phyloP scores from a whole-genome alignment of 2,329 filamentous ascomycete species.

The Bipolaris cookei region DNA sequence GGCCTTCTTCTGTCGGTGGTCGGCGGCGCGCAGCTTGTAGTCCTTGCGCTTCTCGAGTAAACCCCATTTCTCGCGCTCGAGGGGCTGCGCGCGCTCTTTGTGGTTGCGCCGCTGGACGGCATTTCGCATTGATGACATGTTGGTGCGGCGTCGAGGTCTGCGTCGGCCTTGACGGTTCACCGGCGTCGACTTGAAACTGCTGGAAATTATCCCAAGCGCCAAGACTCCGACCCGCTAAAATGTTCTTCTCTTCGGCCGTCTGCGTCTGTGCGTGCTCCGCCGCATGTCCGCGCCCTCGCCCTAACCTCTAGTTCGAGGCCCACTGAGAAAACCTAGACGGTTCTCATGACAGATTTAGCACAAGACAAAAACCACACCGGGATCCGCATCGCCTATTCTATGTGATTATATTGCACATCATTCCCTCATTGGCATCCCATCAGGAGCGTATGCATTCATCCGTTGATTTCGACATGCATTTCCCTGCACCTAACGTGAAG shows the following conservation, averaged over 20 bases:
- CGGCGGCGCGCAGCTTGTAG: conserved; percentile 68
- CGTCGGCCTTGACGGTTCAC: neutral
- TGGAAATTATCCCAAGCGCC: conserved; percentile 14
- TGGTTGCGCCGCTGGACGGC: conserved; percentile 76
- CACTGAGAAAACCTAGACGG: too few relatives aligned
- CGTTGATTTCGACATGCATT: too few relatives aligned
- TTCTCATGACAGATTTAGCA: too few relatives aligned
- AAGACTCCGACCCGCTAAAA: conserved; percentile 6
- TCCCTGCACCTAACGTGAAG: too few relatives aligned
- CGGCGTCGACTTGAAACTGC: neutral
- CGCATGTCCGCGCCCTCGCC: neutral
- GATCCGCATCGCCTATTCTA: too few relatives aligned
- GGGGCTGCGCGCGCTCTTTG: conserved; percentile 85
- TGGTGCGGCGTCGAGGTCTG: conserved; percentile 11
- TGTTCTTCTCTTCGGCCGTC: neutral
- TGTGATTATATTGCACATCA: too few relatives aligned
- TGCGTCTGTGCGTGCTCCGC: neutral
- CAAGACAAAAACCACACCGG: too few relatives aligned
- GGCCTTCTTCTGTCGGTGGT: conserved; percentile 67
- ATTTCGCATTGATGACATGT: conserved; percentile 46
- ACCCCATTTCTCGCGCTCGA: conserved; percentile 83
- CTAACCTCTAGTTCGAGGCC: too few relatives aligned
- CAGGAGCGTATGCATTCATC: too few relatives aligned
- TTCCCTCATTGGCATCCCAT: too few relatives aligned
- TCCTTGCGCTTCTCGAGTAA: conserved; percentile 95